These are phyloP conservation scores for Pseudogymnoascus verrucosus DNA, from an alignment of 2,329 filamentous ascomycete species.

Conservation along the genomic window DNA sequence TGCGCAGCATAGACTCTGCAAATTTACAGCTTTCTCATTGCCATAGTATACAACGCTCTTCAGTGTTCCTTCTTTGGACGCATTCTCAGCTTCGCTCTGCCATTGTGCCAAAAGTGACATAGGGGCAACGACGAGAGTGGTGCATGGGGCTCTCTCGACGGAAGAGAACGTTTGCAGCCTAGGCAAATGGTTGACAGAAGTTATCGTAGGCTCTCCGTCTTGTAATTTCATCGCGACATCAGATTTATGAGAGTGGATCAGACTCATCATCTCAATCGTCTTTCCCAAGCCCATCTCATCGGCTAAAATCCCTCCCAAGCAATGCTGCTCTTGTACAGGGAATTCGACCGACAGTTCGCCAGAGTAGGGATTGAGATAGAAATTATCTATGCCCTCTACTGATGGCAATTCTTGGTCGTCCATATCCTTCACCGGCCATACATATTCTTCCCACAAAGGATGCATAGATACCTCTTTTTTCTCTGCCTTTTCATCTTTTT, in stretches of 20 bases:
- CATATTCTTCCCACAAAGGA: slow-evolving; percentile 93
- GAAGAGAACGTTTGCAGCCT: slow-evolving; percentile 50
- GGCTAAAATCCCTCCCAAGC: slow-evolving; percentile 83
- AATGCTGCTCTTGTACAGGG: slow-evolving; percentile 88
- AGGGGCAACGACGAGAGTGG: slow-evolving; percentile 89
- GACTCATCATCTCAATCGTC: slow-evolving; percentile 95
- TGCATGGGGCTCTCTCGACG: slow-evolving; percentile 68
- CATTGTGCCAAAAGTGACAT: slow-evolving; percentile 96
- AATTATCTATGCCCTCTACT: slow-evolving; percentile 59
- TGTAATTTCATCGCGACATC: slow-evolving; percentile 38
- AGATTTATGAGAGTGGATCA: slow-evolving; percentile 77
- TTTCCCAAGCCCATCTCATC: slow-evolving; percentile 98
- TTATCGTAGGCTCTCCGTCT: slow-evolving; percentile 15
- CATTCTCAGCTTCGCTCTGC: slow-evolving; percentile 90
- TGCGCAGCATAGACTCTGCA: slow-evolving; percentile 70
- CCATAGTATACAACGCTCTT: slow-evolving; percentile 90
- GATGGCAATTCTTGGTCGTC: slow-evolving; percentile 68
- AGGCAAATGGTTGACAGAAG: slow-evolving; percentile 52
- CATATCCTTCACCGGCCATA: slow-evolving; percentile 79
- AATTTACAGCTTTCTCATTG: slow-evolving; percentile 68
- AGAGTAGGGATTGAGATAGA: slow-evolving; percentile 96
- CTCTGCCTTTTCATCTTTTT: slow-evolving; percentile 66
- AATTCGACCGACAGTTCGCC: slow-evolving; percentile 89
- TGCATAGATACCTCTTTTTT: slow-evolving; percentile 77
- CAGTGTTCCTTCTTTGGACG: slow-evolving; percentile 74